phyloP scores from a whole-genome alignment of 2,329 filamentous ascomycete genomes.

The Waltergamsia citrina region DNA sequence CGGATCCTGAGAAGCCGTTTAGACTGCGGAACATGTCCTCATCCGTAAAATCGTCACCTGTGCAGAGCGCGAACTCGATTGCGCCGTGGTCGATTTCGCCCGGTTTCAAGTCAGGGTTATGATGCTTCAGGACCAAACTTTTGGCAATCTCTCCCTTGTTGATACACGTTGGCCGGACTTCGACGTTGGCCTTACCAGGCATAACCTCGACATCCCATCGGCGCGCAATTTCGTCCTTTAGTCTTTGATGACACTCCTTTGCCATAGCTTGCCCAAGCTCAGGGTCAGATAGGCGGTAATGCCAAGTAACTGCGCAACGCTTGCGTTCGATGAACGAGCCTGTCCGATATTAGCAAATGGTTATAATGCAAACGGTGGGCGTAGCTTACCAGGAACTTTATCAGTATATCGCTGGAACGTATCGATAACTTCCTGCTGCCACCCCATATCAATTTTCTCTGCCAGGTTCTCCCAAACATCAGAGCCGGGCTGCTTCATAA shows the following conservation, averaged over 20 bases:
- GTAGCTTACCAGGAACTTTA: slow-evolving; percentile 61
- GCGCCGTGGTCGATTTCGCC: slow-evolving; percentile 32
- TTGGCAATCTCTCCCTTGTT: slow-evolving; percentile 97
- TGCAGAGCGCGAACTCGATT: slow-evolving; percentile 80
- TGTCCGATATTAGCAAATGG: slow-evolving; percentile 16
- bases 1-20: slow-evolving; percentile 45
- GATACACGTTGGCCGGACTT: slow-evolving; percentile 93
- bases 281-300: slow-evolving; percentile 86
- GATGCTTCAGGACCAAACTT: slow-evolving; percentile 69
- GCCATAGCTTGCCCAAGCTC: slow-evolving; percentile 76
- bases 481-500: slow-evolving; percentile 72
- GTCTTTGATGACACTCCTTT: slow-evolving; percentile 68
- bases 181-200: slow-evolving; percentile 91
- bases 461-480: slow-evolving; percentile 84
- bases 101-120: slow-evolving; percentile 31
- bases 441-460: slow-evolving; percentile 79
- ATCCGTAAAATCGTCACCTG: slow-evolving; percentile 94
- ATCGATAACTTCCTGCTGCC: slow-evolving; percentile 78
- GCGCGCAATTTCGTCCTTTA: slow-evolving; percentile 67
- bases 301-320: slow-evolving; percentile 91
- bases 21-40: slow-evolving; percentile 94
- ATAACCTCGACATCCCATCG: slow-evolving; percentile 93
- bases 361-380: not conserved
- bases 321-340: slow-evolving; percentile 92
- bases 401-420: slow-evolving; percentile 87